A percentile compares a stretch with the other conserved stretches of the same genome.
Evolutionary conservation across 2,329 filamentous ascomycete genomes (phyloP).

Genomic region (Xylariaceae sp.): DNA sequence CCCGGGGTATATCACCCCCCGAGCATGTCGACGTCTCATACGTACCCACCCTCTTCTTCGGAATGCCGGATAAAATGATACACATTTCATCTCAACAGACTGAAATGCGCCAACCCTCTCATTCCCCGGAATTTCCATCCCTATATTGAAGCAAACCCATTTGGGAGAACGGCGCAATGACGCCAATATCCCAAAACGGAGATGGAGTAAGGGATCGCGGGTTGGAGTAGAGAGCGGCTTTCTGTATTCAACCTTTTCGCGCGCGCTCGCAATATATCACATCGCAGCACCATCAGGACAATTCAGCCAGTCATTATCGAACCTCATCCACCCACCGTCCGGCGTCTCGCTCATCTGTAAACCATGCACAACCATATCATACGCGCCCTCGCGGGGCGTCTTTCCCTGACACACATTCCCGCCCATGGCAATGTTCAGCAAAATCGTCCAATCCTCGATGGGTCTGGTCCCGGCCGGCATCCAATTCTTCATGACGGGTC

Average conservation of each 20-base stretch:
- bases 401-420: constrained; percentile 52
- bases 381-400: constrained; percentile 46
- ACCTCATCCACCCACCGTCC: constrained; percentile 49
- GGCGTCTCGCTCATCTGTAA: constrained; percentile 49
- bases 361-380: constrained; percentile 51
- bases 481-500: constrained; percentile 50
- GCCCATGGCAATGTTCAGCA: constrained; percentile 59
- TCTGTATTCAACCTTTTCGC: neutral
- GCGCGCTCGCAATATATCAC: constrained; percentile 8
- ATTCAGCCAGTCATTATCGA: constrained; percentile 46
- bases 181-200: neutral
- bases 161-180: neutral
- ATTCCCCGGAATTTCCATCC: neutral
- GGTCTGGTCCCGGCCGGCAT: constrained; percentile 48
- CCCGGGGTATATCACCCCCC: neutral
- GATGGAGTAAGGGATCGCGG: neutral
- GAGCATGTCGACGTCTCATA: neutral
- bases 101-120: neutral
- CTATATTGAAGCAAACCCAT: neutral
- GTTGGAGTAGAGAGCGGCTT: neutral
- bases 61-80: constrained; percentile 14
- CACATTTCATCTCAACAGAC: neutral
- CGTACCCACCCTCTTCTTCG: constrained; percentile 5
- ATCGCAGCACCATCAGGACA: constrained; percentile 24
- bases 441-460: constrained; percentile 50